Evolutionary conservation across 1,139 yeast species (phyloP).

Genomic region (Kurtzmaniella quercitrusa): DNA sequence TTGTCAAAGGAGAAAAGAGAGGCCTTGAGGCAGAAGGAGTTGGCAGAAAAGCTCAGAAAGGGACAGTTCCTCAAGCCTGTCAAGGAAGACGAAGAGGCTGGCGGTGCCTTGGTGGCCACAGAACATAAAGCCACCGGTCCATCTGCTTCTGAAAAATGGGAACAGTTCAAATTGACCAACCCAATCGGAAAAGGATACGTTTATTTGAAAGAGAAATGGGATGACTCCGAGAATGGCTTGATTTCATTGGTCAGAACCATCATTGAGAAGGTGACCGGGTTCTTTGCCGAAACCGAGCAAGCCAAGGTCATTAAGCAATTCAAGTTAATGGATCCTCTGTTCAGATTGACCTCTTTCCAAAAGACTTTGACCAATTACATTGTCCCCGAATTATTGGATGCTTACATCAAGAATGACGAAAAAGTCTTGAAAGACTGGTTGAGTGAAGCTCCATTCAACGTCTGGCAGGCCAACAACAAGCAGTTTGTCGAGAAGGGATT

Average conservation of each 20-base stretch:
- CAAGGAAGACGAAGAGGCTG: constrained; percentile 81
- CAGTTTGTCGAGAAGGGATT: constrained; percentile 89
- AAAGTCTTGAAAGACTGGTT: constrained; percentile 83
- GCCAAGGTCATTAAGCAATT: constrained; percentile 87
- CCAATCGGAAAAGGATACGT: constrained; percentile 65
- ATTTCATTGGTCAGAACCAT: constrained; percentile 78
- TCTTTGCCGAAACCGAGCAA: constrained; percentile 94
- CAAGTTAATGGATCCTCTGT: constrained; percentile 85
- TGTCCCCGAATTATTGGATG: constrained; percentile 93
- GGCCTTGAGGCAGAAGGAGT: constrained; percentile 64
- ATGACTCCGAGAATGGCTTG: constrained; percentile 92
- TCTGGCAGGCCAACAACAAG: constrained; percentile 91
- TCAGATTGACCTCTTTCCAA: constrained; percentile 75
- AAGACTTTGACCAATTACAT: constrained; percentile 86
- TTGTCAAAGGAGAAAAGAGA: constrained; percentile 82
- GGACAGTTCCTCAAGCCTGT: constrained; percentile 65
- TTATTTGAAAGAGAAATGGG: constrained; percentile 71
- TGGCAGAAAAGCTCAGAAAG: constrained; percentile 39
- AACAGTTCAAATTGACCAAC: constrained; percentile 62
- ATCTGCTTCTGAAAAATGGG: constrained; percentile 64
- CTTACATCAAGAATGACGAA: constrained; percentile 90
- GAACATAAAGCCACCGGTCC: constrained; percentile 74
- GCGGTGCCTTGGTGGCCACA: constrained; percentile 76
- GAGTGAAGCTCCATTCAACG: constrained; percentile 94
- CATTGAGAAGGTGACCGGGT: constrained; percentile 74